These are phyloP conservation scores for Aspergillus chevalieri DNA, from an alignment of 2,329 filamentous ascomycete species.

Conservation along the genomic window DNA sequence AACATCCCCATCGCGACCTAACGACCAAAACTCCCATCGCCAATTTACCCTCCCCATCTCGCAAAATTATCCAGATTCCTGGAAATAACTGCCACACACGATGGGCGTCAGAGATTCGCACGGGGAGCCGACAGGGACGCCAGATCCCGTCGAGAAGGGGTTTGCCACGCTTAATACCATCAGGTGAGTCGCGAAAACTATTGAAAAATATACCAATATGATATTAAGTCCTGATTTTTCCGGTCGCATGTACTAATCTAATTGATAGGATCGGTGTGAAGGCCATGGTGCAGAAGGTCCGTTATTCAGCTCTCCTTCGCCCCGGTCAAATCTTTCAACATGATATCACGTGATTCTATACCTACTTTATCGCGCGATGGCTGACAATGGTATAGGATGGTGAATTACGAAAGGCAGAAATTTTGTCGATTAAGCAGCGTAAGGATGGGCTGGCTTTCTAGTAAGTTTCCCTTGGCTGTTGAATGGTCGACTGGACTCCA, in stretches of 20 bases:
- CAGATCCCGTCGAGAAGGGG: conserved; percentile 64
- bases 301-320: conserved; percentile 36
- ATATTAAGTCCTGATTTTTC: conserved; percentile 15
- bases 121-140: conserved; percentile 49
- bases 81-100: conserved; percentile 10
- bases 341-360: conserved; percentile 27
- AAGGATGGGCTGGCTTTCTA: conserved; percentile 88
- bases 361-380: neutral
- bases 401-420: conserved; percentile 84
- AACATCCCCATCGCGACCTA: neutral
- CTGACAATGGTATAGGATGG: conserved; percentile 54
- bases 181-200: conserved; percentile 49
- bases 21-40: conserved; percentile 9
- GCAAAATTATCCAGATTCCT: neutral
- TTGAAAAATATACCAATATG: neutral
- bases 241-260: conserved; percentile 31
- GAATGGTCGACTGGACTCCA: neutral
- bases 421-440: conserved; percentile 85
- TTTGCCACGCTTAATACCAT: conserved; percentile 80
- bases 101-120: conserved; percentile 54
- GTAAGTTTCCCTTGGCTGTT: conserved; percentile 25
- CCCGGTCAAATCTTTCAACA: conserved; percentile 9
- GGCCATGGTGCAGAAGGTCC: conserved; percentile 63
- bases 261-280: conserved; percentile 58
- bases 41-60: conserved; percentile 2